A percentile compares a stretch with the other conserved stretches of the same genome.
phyloP scores from a whole-genome alignment of 1,284 basidiomycete genomes.

The Heliocybe sulcata region DNA sequence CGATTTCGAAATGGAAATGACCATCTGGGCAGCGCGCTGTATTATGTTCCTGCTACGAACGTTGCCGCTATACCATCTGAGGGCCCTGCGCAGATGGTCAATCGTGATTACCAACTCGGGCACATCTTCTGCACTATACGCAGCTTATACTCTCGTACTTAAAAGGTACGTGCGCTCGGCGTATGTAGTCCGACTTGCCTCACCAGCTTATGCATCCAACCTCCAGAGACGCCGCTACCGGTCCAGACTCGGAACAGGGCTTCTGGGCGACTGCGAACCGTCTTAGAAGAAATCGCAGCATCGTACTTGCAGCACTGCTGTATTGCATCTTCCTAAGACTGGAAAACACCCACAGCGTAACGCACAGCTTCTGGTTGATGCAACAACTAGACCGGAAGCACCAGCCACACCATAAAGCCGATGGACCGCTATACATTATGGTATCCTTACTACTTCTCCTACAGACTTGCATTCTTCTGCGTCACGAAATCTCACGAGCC shows the following conservation, averaged over 20 bases:
- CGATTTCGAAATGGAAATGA: background rate
- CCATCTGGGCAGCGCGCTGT: background rate
- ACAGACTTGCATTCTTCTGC: background rate
- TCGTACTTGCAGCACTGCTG: background rate
- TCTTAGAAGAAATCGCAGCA: background rate
- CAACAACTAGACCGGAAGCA: background rate
- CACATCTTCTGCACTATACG: background rate
- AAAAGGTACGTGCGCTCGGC: background rate
- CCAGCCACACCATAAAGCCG: background rate
- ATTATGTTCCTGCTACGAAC: background rate
- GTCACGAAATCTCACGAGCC: background rate
- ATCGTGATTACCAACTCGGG: background rate
- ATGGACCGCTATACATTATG: background rate
- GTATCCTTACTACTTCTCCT: background rate
- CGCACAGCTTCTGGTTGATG: background rate
- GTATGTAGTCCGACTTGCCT: too few species aligned
- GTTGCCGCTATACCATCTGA: background rate
- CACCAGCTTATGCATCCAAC: background rate
- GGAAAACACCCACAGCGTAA: background rate
- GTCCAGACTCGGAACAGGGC: background rate
- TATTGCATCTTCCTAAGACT: background rate
- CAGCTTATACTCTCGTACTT: background rate
- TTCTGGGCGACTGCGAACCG: background rate
- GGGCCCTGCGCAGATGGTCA: background rate
- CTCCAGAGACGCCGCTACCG: background rate